These are phyloP conservation scores for Epicoccum nigrum DNA, from an alignment of 2,329 filamentous ascomycete species.

Conservation along the genomic window DNA sequence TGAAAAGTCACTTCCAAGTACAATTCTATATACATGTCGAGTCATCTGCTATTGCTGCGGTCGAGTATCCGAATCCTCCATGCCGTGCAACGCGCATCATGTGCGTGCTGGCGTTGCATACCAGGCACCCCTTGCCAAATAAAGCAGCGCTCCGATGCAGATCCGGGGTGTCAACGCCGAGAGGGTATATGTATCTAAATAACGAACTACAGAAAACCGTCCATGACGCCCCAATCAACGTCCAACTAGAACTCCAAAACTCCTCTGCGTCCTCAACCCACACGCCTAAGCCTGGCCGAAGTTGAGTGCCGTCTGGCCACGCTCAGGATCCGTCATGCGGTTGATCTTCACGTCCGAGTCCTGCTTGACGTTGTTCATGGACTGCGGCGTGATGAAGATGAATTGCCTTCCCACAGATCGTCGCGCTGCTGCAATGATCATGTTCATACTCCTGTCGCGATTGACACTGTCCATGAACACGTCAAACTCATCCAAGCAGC, in stretches of 20 bases:
- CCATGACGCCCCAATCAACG: background rate
- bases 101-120: background rate
- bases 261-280: background rate
- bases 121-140: background rate
- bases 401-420: conserved; percentile 90
- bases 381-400: conserved; percentile 93
- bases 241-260: background rate
- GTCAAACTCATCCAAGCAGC: conserved; percentile 97
- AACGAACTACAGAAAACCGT: conserved; percentile 7
- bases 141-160: conserved; percentile 1
- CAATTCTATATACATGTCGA: background rate
- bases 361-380: conserved; percentile 60
- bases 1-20: background rate
- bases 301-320: conserved; percentile 55
- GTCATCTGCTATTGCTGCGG: too few species aligned
- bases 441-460: conserved; percentile 86
- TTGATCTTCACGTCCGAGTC: conserved; percentile 77
- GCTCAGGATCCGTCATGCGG: conserved; percentile 64
- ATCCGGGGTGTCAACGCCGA: conserved; percentile 17
- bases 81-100: conserved; percentile 1
- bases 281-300: conserved; percentile 20
- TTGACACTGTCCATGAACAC: conserved; percentile 99
- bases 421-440: conserved; percentile 88
- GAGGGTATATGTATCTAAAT: conserved; percentile 34
- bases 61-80: background rate